phyloP scores from a whole-genome alignment of 768 basidiomycete genomes.

The Nidularia sp. region DNA sequence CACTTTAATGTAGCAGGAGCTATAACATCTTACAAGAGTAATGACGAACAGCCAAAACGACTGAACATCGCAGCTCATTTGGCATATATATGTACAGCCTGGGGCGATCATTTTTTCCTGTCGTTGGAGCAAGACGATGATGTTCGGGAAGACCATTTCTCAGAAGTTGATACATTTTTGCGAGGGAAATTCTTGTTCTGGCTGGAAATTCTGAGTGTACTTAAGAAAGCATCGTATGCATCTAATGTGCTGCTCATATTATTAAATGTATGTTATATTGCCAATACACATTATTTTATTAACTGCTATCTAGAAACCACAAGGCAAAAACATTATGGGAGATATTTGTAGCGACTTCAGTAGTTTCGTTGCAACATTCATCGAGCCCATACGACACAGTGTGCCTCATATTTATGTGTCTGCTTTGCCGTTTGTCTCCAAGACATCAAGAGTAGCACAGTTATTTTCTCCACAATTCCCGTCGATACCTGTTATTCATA shows the following conservation, averaged over 20 bases:
- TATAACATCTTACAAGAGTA: background rate
- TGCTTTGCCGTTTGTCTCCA: slow-evolving; percentile 12
- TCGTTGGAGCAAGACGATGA: background rate
- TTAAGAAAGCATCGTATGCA: background rate
- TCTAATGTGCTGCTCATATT: background rate
- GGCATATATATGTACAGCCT: background rate
- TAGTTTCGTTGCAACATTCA: slow-evolving; percentile 7
- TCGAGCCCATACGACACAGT: slow-evolving; percentile 8
- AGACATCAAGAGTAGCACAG: too few species aligned
- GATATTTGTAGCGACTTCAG: background rate
- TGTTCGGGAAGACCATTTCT: background rate
- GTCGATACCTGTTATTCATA: too few species aligned
- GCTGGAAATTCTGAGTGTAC: slow-evolving; percentile 12
- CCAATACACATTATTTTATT: background rate
- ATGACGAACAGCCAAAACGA: background rate
- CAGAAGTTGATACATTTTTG: slow-evolving; percentile 1
- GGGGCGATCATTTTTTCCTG: background rate
- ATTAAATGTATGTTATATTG: background rate
- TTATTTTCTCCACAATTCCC: too few species aligned
- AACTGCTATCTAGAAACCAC: slow-evolving; percentile 7
- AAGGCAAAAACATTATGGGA: background rate
- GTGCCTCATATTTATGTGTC: slow-evolving; percentile 20
- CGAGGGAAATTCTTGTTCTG: slow-evolving; percentile 7
- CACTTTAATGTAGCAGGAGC: background rate
- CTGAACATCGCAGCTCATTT: background rate